These are phyloP conservation scores for Amanita exitialis DNA, from an alignment of 768 basidiomycete genomes.

Conservation along the genomic window DNA sequence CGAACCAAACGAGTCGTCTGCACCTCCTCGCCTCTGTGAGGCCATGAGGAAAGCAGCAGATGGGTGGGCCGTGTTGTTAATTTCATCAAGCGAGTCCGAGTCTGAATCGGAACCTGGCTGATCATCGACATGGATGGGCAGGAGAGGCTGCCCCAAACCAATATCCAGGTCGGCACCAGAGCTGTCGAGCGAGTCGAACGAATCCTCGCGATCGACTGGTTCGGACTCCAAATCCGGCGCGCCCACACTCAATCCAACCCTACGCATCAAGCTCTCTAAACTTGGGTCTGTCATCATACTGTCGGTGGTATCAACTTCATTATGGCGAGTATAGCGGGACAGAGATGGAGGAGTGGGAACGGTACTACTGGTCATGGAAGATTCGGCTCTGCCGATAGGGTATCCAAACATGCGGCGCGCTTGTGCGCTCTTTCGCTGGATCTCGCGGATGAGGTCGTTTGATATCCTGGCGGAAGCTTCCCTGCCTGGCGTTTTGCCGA, in stretches of 20 bases:
- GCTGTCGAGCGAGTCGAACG: conserved; percentile 3
- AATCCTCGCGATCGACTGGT: conserved; percentile 4
- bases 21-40: conserved; percentile 29
- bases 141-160: neutral
- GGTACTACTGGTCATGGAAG: conserved; percentile 50
- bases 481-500: conserved; percentile 59
- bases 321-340: conserved; percentile 45
- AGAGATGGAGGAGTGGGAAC: conserved; percentile 65
- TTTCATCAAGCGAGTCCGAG: conserved; percentile 48
- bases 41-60: conserved; percentile 68
- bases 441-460: conserved; percentile 49
- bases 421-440: conserved; percentile 28
- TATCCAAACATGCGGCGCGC: conserved; percentile 17
- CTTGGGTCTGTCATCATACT: conserved; percentile 45
- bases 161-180: neutral
- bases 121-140: neutral
- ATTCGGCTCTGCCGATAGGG: conserved; percentile 30
- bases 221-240: neutral
- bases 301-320: conserved; percentile 30
- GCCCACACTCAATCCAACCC: conserved; percentile 36
- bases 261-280: conserved; percentile 62
- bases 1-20: conserved; percentile 38
- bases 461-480: conserved; percentile 65
- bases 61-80: conserved; percentile 51
- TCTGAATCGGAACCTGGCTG: conserved; percentile 22